Percentiles rank a stretch among this genome's conserved stretches.
Conservation (phyloP, 2,329 filamentous ascomycete genomes). For the Calycina herbarum region DNA sequence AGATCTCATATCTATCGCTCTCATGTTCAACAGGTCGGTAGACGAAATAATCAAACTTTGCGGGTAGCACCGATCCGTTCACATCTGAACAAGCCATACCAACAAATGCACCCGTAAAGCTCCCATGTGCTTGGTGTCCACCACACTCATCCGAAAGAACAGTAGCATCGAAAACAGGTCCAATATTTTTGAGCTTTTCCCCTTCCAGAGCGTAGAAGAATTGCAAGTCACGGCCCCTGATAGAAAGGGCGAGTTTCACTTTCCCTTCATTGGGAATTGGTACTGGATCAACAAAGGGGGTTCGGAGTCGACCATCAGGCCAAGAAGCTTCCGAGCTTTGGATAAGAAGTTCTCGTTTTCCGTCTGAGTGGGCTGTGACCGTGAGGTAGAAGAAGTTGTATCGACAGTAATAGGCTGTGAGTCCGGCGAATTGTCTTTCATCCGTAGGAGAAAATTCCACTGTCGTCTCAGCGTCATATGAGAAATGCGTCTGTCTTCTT, state of each 20-base stretch:
- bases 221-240: constrained; percentile 53
- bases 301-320: constrained; percentile 50
- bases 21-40: constrained; percentile 50
- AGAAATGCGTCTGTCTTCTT: constrained; percentile 58
- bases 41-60: constrained; percentile 52
- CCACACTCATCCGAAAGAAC: constrained; percentile 64
- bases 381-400: constrained; percentile 66
- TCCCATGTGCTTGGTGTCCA: constrained; percentile 59
- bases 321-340: constrained; percentile 57
- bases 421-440: constrained; percentile 60
- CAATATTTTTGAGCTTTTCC: constrained; percentile 48
- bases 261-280: constrained; percentile 55
- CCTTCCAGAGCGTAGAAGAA: constrained; percentile 57
- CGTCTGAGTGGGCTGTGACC: constrained; percentile 56
- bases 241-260: constrained; percentile 51
- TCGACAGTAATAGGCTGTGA: constrained; percentile 63
- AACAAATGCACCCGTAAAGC: constrained; percentile 63
- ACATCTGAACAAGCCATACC: constrained; percentile 57
- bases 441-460: constrained; percentile 55
- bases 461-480: constrained; percentile 58
- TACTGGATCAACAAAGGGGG: constrained; percentile 46
- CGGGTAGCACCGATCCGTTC: constrained; percentile 50
- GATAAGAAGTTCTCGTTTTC: constrained; percentile 57
- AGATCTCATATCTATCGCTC: constrained; percentile 49
- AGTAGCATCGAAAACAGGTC: constrained; percentile 57